A percentile compares a stretch with the other conserved stretches of the same genome.
These are phyloP conservation scores for Violaceomyces palustris DNA, from an alignment of 1,284 basidiomycete genomes.

Conservation along the genomic window DNA sequence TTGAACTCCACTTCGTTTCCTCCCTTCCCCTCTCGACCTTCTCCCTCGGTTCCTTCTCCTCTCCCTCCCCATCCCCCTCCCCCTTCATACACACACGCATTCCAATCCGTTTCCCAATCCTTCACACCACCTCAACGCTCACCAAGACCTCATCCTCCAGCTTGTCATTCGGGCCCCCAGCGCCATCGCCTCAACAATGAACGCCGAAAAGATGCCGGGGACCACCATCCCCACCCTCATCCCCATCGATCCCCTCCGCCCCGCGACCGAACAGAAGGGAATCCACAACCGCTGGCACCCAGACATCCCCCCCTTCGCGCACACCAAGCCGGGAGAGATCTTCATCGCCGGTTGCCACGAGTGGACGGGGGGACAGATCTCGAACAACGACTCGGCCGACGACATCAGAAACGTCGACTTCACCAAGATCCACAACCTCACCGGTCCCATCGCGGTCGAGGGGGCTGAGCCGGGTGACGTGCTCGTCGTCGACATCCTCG, in stretches of 20 bases:
- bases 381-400: slow-evolving; percentile 49
- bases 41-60: too few species aligned
- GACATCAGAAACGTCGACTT: slow-evolving; percentile 59
- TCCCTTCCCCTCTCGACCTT: too few species aligned
- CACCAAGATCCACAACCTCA: slow-evolving; percentile 65
- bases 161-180: too few species aligned
- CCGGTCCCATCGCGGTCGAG: slow-evolving; percentile 69
- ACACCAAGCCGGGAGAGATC: slow-evolving; percentile 55
- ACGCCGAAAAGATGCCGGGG: too few species aligned
- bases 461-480: slow-evolving; percentile 74
- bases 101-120: too few species aligned
- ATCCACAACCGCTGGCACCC: slow-evolving; percentile 53
- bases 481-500: slow-evolving; percentile 69
- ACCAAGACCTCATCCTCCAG: too few species aligned
- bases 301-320: slow-evolving; percentile 46
- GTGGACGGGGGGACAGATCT: slow-evolving; percentile 37
- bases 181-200: too few species aligned
- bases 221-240: slow-evolving; percentile 22
- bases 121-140: too few species aligned
- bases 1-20: too few species aligned
- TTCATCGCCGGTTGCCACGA: slow-evolving; percentile 66
- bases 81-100: too few species aligned
- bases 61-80: too few species aligned
- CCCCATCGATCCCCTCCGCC: slow-evolving; percentile 10
- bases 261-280: slow-evolving; percentile 5